phyloP scores from a whole-genome alignment of 75 land plant genomes.

The Selaginella moellendorffii region DNA sequence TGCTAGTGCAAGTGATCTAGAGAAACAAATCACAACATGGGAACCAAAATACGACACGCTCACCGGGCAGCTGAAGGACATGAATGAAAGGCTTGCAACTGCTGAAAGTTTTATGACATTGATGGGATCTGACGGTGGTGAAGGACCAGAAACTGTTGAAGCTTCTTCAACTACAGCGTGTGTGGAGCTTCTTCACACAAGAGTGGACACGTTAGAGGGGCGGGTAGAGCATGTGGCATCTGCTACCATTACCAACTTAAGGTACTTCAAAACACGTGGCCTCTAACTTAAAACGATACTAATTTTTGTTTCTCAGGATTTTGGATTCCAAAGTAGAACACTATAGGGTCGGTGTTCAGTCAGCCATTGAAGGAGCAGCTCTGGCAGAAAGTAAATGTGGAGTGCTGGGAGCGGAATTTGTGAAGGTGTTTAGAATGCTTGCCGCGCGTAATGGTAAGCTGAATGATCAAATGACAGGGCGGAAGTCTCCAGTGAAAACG shows the following conservation, averaged over 20 bases:
- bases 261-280: no score
- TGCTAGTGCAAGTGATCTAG: conserved; percentile 14
- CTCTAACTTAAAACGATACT: background rate
- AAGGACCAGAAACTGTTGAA: background rate
- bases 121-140: background rate
- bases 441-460: conserved; percentile 7
- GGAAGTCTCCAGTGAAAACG: background rate
- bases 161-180: background rate
- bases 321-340: conserved; percentile 22
- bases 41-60: conserved; percentile 24
- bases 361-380: conserved; percentile 24
- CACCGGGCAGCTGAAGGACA: background rate
- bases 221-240: conserved; percentile 26
- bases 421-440: conserved; percentile 21
- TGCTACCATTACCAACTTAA: conserved; percentile 20
- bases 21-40: conserved; percentile 19
- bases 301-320: conserved; percentile 13
- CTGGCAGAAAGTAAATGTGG: conserved; percentile 26
- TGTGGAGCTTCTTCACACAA: background rate
- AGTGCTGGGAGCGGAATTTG: conserved; percentile 25
- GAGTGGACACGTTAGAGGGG: conserved; percentile 13
- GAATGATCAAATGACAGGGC: background rate
- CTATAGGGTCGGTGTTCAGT: conserved; percentile 15
- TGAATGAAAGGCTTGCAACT: background rate
- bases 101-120: background rate